Conservation (phyloP, 2,329 filamentous ascomycete genomes). For the Talaromyces sp. region DNA sequence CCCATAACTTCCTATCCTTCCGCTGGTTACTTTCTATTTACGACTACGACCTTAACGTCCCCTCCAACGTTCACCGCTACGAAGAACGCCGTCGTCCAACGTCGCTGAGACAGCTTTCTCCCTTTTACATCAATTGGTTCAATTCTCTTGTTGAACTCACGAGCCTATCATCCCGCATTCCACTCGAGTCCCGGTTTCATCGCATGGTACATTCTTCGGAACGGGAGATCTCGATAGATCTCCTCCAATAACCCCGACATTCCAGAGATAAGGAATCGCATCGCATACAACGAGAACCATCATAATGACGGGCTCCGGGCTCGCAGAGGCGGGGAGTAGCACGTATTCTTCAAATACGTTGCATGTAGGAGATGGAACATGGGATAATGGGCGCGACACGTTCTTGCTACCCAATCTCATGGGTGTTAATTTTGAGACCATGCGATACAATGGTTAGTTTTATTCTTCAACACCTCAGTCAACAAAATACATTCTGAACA, state of each 20-base stretch:
- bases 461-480: not conserved
- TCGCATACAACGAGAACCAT: constrained; percentile 10
- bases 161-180: constrained; percentile 12
- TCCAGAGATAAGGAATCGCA: constrained; percentile 34
- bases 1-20: not conserved
- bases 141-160: not conserved
- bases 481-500: no score
- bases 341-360: constrained; percentile 64
- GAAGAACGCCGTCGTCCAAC: not conserved
- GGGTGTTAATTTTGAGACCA: constrained; percentile 67
- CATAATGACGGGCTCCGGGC: constrained; percentile 40
- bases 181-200: constrained; percentile 20
- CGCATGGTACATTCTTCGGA: constrained; percentile 49
- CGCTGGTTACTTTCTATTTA: not conserved
- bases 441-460: constrained; percentile 65
- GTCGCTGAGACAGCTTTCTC: not conserved
- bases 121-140: not conserved
- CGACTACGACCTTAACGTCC: not conserved
- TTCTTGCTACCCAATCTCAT: constrained; percentile 67
- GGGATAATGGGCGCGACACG: constrained; percentile 63
- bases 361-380: constrained; percentile 68
- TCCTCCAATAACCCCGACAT: constrained; percentile 44
- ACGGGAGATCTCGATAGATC: constrained; percentile 49
- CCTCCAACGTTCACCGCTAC: constrained; percentile 5
- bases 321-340: constrained; percentile 63